Evolutionary conservation across 768 basidiomycete species (phyloP), one percentile per base, ranked within the genome.

Genomic region (Pulveroboletus sp.): DNA sequence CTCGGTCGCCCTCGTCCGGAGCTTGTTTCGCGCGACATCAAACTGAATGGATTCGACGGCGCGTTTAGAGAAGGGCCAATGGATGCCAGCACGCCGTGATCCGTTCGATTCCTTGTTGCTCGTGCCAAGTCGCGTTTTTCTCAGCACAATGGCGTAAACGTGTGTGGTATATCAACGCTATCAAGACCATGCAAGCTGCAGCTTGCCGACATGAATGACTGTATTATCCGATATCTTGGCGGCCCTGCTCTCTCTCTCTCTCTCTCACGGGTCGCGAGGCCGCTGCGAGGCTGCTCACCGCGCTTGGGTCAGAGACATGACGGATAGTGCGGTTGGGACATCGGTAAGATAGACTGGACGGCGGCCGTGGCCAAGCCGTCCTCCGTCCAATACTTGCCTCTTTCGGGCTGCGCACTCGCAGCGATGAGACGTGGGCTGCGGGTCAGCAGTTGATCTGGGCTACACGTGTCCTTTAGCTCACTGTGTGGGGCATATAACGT

Each of bases 401-500:
- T 38, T 26, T 17, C 21, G 3, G 21, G 11, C 21, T 33, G 39
- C 27, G 35, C 41, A 18, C 17, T 31, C 39, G 43, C 21, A 44
- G 27, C 51, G 33, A 47, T 45, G 24, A 35, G 12, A 32, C 31
- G 15, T 31, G 21, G 21, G 6, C 39, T 45, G 43, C 31, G n/a
- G 36, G 26, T 39, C 38, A 21, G 40, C 9, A 43, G 50, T 35
- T 51, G 57, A 57, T 65, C 60, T 43, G 49, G 39, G 32, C 49
- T 36, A 51, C 31, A 38, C 44, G 56, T 46, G 51, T 60, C 21
- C 46, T 54, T 63, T 52, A 55, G 49, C 52, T 62, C 47, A 57
- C 53, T 65, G 57, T 65, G 57, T 30, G 63, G 55, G 50, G 60
- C 52, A 61, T 45, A 52, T 63, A 54, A 47, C 54, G 51, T 60